These are phyloP conservation scores for Metschnikowia reukaufii DNA, from an alignment of 805 yeast species.

Conservation along the genomic window DNA sequence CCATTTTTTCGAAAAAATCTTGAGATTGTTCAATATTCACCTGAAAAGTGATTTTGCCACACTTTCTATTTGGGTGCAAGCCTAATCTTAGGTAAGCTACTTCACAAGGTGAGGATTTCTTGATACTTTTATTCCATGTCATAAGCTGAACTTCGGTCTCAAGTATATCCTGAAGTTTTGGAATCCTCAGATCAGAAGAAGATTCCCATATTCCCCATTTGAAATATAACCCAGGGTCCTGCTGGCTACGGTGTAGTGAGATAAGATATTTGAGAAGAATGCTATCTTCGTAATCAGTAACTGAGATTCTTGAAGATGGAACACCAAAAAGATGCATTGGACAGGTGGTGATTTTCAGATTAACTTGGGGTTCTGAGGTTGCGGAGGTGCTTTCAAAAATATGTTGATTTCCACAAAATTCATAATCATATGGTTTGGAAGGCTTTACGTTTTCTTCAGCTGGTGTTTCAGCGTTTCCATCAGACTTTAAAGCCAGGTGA, in stretches of 20 bases:
- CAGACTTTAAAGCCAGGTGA: no score
- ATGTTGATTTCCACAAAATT: no score
- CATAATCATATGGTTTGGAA: background rate
- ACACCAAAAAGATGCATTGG: constrained; percentile 1
- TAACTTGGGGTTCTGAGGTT: background rate
- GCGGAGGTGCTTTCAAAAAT: background rate
- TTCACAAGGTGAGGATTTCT: background rate
- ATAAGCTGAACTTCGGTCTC: constrained; percentile 9
- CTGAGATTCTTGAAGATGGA: constrained; percentile 1
- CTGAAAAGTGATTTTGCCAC: constrained; percentile 11
- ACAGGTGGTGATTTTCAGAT: background rate
- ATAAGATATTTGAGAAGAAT: constrained; percentile 6
- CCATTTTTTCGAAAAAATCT: constrained; percentile 3
- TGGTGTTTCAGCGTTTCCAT: background rate
- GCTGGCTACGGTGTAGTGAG: background rate
- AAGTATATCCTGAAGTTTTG: constrained; percentile 1
- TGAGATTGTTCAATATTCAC: background rate
- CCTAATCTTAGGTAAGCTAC: constrained; percentile 7
- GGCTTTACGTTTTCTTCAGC: background rate
- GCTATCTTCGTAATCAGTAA: background rate
- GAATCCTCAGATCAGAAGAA: background rate
- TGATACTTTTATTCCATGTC: background rate
- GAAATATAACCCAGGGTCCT: constrained; percentile 7
- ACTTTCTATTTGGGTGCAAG: constrained; percentile 2
- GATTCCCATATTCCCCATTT: constrained; percentile 13